These are phyloP conservation scores for Mycena galopus DNA, from an alignment of 768 basidiomycete species.

Conservation along the genomic window DNA sequence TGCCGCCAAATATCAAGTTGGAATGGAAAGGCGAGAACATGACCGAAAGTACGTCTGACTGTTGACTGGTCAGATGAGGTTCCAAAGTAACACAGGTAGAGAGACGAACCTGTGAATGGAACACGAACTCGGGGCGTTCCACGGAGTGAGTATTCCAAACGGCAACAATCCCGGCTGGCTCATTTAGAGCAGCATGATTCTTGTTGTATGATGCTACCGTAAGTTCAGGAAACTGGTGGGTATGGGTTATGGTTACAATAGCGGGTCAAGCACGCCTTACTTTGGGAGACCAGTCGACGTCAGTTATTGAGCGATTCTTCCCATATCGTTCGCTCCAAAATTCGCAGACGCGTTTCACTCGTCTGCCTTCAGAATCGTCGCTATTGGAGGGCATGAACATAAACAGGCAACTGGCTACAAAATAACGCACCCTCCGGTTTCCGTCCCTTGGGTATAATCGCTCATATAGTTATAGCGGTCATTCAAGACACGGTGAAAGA, in stretches of 20 bases:
- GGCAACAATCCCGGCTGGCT: constrained; percentile 96
- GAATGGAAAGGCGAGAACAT: constrained; percentile 98
- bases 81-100: not conserved
- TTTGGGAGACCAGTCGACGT: constrained; percentile 98
- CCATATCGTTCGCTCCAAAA: constrained; percentile 94
- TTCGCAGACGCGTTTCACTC: constrained; percentile 93
- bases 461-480: constrained; percentile 97
- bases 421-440: constrained; percentile 80
- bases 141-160: constrained; percentile 97
- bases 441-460: constrained; percentile 94
- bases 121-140: constrained; percentile 97
- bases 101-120: constrained; percentile 91
- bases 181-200: constrained; percentile 92
- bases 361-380: constrained; percentile 91
- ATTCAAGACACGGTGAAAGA: constrained; percentile 93
- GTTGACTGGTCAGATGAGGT: constrained; percentile 35
- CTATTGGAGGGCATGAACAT: constrained; percentile 53
- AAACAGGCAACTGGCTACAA: constrained; percentile 6
- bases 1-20: constrained; percentile 96
- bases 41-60: constrained; percentile 98
- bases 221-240: constrained; percentile 89
- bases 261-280: constrained; percentile 53
- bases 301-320: constrained; percentile 95
- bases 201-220: constrained; percentile 98
- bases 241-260: not conserved